Conservation (phyloP, 495 filamentous ascomycete species). For the Podospora bellae-mahoneyi region DNA sequence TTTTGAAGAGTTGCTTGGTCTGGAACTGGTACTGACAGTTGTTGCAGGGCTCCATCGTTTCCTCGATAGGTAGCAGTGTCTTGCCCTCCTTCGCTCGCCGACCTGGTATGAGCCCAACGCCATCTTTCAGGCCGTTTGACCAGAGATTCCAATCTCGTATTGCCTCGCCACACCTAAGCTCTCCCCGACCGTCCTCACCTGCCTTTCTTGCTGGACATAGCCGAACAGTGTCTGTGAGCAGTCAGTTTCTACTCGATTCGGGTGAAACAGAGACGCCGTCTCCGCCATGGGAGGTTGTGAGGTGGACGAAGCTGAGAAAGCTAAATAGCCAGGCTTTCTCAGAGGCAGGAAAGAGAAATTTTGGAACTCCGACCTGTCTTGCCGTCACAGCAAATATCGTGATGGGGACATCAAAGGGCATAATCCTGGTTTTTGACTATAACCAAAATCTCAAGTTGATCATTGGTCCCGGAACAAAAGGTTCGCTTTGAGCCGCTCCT, state of each 20-base stretch:
- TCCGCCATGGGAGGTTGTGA: constrained; percentile 91
- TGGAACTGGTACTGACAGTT: not conserved
- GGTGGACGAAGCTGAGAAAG: constrained; percentile 92
- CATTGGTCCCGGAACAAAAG: constrained; percentile 91
- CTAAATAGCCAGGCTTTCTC: constrained; percentile 87
- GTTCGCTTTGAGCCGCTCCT: constrained; percentile 43
- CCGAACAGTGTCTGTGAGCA: constrained; percentile 67
- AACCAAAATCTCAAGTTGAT: constrained; percentile 91
- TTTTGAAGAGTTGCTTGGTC: not conserved
- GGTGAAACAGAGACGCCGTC: constrained; percentile 62
- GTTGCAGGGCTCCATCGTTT: constrained; percentile 72
- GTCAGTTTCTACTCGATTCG: constrained; percentile 53
- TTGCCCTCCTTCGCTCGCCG: constrained; percentile 46
- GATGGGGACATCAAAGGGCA: constrained; percentile 88
- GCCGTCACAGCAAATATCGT: constrained; percentile 86
- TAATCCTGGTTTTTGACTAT: constrained; percentile 94
- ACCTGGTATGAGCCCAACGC: constrained; percentile 59
- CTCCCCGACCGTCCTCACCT: constrained; percentile 72
- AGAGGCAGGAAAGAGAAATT: constrained; percentile 89
- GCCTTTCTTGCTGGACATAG: constrained; percentile 73
- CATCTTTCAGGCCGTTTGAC: constrained; percentile 88
- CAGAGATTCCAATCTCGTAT: constrained; percentile 87
- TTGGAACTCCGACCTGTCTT: constrained; percentile 87
- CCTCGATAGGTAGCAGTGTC: constrained; percentile 67
- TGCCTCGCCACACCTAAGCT: constrained; percentile 51